These are phyloP conservation scores for Scheffersomyces coipomensis DNA, from an alignment of 805 yeast species.

Conservation along the genomic window DNA sequence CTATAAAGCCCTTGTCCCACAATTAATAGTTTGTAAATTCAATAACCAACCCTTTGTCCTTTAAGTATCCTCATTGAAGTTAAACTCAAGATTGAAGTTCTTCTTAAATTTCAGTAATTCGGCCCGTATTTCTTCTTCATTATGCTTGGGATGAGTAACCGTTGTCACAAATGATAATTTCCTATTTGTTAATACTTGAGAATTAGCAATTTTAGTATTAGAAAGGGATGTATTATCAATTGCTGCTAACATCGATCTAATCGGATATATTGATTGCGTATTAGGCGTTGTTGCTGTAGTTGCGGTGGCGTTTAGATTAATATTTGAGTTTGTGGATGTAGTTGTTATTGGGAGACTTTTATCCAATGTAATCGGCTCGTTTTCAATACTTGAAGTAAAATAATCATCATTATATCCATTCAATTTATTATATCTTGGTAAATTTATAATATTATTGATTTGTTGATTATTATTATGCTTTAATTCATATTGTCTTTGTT, in stretches of 20 bases:
- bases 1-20: too few species aligned
- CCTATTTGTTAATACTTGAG: not conserved
- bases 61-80: too few species aligned
- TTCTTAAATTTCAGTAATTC: constrained; percentile 6
- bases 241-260: not conserved
- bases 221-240: not conserved
- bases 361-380: not conserved
- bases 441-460: constrained; percentile 4
- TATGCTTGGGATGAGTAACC: not conserved
- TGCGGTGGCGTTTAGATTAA: not conserved
- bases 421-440: not conserved
- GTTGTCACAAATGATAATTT: not conserved
- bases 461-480: constrained; percentile 6
- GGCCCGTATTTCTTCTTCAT: constrained; percentile 2
- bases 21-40: too few species aligned
- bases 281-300: not conserved
- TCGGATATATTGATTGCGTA: constrained; percentile 1
- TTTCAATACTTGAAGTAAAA: not conserved
- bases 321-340: not conserved
- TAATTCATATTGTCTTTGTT: constrained; percentile 19
- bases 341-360: not conserved
- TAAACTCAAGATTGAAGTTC: constrained; percentile 9
- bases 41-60: too few species aligned
- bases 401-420: not conserved
- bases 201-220: not conserved